Evolutionary conservation across 768 basidiomycete genomes (phyloP).

Genomic region (Podaxis sp.): DNA sequence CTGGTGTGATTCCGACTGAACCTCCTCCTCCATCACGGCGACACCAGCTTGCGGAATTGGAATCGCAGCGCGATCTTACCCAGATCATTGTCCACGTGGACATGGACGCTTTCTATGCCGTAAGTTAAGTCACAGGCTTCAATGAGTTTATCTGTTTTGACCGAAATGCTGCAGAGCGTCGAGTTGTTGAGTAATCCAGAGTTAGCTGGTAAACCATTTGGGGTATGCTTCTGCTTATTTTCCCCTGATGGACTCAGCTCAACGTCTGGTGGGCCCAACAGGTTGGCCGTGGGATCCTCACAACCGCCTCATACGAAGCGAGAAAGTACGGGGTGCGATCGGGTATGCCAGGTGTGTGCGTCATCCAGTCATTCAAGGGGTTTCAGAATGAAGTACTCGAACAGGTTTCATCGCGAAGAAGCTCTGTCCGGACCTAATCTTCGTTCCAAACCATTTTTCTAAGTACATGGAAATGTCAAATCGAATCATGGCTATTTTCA

Average conservation of each 20-base stretch:
- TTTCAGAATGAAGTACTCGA: conserved; percentile 3
- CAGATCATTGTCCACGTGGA: conserved; percentile 93
- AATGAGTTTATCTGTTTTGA: not conserved
- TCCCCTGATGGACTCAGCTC: not conserved
- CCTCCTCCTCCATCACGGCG: not conserved
- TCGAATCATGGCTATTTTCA: conserved; percentile 68
- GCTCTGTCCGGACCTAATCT: conserved; percentile 85
- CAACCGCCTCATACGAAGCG: conserved; percentile 91
- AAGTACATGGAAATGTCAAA: conserved; percentile 72
- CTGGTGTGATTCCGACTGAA: conserved; percentile 2
- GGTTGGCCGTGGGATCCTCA: conserved; percentile 83
- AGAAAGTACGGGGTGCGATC: conserved; percentile 89
- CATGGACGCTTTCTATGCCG: conserved; percentile 91
- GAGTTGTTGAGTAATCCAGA: conserved; percentile 67
- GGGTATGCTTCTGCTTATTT: conserved; percentile 40
- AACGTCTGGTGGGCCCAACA: conserved; percentile 23
- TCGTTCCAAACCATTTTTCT: conserved; percentile 56
- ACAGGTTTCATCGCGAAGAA: conserved; percentile 90
- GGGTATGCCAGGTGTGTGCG: conserved; percentile 82
- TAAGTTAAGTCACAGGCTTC: conserved; percentile 22
- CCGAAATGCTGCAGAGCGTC: conserved; percentile 45
- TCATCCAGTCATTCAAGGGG: not conserved
- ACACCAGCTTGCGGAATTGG: conserved; percentile 64
- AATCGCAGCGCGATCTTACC: conserved; percentile 72
- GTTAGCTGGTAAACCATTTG: conserved; percentile 73